Evolutionary conservation across 2,329 filamentous ascomycete species (phyloP), one percentile per base, ranked within the genome.

Genomic region (Diaporthe capsici): DNA sequence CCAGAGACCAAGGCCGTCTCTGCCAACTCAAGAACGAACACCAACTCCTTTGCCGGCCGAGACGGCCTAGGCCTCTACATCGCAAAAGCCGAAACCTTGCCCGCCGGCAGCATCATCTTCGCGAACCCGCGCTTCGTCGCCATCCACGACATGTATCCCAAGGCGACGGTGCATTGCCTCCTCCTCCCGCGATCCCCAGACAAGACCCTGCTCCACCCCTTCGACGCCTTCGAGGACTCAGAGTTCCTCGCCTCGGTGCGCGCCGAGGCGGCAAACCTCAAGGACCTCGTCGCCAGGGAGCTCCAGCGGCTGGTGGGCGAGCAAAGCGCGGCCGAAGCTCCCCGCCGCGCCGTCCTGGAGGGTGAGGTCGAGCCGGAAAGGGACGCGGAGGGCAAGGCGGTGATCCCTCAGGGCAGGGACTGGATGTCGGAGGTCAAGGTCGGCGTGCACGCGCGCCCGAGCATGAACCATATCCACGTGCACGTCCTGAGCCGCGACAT

Each of bases 381-480:
- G 79, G 87, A 92, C 88, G 88, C 1, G 86, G 90, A 15, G 81
- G 82, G 4, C 85, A 91, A 31, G 76, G 74, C 89, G 78, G 81
- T 87, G 58, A 85, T 96, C 12, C 95, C 95, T 0, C 77, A 81
- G 0, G 96, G 95, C 0, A 89, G 96, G 34, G 92, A 98, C 84
- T 98, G 95, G 94, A 84, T 87, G 55, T 85, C 86, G 17, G 95
- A 97, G 37, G 89, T 98, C 67, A 90, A 91, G 68, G 90, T 92
- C 28, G 97, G 97, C 20, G 90, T 98, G 10, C 97, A 99, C 85
- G 94, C 95, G 4, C 91, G 93, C 79, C 97, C 97, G 4, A 96
- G 93, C 74, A 98, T 99, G 97, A 93, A 91, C 78, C 95, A 98
- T 83, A 82, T 98, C 73, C 97, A 99, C 84, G 88, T 98, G 5